Base-by-base conservation (phyloP, 345 rosid species). In the Tarenaya hassleriana region DNA sequence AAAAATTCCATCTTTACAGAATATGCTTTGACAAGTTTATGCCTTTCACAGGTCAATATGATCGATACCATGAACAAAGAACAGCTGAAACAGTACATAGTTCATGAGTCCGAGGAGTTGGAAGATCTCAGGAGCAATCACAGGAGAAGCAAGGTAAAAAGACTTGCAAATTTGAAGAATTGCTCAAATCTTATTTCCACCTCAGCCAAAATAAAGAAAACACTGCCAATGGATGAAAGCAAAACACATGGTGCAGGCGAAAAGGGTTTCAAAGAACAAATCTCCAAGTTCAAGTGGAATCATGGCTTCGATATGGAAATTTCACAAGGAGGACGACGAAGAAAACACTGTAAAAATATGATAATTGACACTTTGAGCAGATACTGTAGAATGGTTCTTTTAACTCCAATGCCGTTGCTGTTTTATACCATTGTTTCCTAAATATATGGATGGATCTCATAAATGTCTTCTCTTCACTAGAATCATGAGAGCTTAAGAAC, bases 221-320 rank as follows among this genome's bases (percentile, higher is more conserved):
- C n/a, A n/a, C n/a, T n/a, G n/a, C n/a, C n/a, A n/a, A n/a, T n/a
- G n/a, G n/a, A n/a, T n/a, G n/a, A 33, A 33, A 33, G 5, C 7
- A 41, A 41, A 41, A 6, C n/a, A 40, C 18, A 19, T 41, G n/a
- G 18, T 50, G 43, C 46, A 65, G 75, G 62, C 38, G 29, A 58
- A 53, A 39, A 64, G 31, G 34, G 58, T 27, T 4, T 29, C 12
- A 13, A 62, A 55, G 39, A 14, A 42, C 7, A 57, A 47, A 41
- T n/a, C 58, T 18, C 27, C 67, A n/a, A 33, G 48, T n/a, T 67
- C 53, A 3, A 39, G 16, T 11, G 73, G 66, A 33, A 63, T 50
- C 49, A 63, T 67, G 67, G 76, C 76, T 55, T 68, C 76, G 0
- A 67, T 72, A 0, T 60, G 59, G 69, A 63, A 72, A 43, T 63